phyloP scores from a whole-genome alignment of 1,284 basidiomycete genomes.

The Malassezia psittaci region DNA sequence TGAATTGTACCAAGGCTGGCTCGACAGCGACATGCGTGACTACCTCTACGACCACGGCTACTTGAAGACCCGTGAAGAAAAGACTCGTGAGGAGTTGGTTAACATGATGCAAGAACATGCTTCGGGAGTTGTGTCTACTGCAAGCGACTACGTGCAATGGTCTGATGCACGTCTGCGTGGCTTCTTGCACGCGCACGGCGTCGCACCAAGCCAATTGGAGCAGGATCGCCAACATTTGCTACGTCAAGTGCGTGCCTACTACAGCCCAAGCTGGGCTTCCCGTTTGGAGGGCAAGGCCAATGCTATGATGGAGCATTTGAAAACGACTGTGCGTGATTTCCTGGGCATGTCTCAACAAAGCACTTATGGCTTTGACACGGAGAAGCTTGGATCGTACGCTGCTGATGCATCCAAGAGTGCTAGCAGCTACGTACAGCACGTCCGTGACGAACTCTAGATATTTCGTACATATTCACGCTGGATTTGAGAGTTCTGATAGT shows the following conservation, averaged over 20 bases:
- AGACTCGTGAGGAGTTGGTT: constrained; percentile 38
- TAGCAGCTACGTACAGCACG: constrained; percentile 7
- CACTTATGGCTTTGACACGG: constrained; percentile 5
- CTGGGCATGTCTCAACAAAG: constrained; percentile 6
- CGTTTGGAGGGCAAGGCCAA: background rate
- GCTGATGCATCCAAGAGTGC: constrained; percentile 4
- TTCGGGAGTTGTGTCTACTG: constrained; percentile 21
- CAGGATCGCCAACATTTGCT: constrained; percentile 37
- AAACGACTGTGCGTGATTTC: constrained; percentile 7
- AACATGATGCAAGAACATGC: constrained; percentile 32
- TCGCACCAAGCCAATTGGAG: constrained; percentile 28
- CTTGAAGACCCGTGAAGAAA: constrained; percentile 29
- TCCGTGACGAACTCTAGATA: background rate
- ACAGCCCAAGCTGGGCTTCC: constrained; percentile 18
- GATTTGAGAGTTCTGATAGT: constrained; percentile 6
- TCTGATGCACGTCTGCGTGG: constrained; percentile 35
- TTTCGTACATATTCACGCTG: constrained; percentile 11
- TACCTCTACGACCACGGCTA: constrained; percentile 34
- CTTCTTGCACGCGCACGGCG: constrained; percentile 32
- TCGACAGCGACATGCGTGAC: constrained; percentile 36
- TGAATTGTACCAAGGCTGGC: constrained; percentile 35
- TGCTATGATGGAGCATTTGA: background rate
- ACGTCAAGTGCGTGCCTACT: constrained; percentile 41
- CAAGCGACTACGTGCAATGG: constrained; percentile 39
- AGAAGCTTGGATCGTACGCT: constrained; percentile 12